Conservation (phyloP, 805 yeast species). For the Yarrowia osloensis region DNA sequence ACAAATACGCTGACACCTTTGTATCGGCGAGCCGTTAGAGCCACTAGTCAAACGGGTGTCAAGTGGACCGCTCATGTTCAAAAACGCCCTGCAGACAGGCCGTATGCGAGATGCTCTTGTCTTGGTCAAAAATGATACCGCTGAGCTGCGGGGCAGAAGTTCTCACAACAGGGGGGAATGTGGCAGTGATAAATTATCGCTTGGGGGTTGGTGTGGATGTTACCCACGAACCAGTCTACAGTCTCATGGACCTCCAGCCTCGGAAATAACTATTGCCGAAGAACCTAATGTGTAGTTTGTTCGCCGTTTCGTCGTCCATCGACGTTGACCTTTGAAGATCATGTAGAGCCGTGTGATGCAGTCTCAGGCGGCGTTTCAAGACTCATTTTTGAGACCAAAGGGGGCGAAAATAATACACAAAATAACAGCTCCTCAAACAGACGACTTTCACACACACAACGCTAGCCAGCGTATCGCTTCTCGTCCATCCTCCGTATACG, state of each 20-base stretch:
- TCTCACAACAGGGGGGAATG: too few species aligned
- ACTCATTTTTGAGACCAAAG: too few species aligned
- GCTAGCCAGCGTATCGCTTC: too few species aligned
- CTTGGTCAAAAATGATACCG: background rate
- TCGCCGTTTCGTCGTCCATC: background rate
- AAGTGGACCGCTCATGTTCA: background rate
- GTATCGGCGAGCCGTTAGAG: background rate
- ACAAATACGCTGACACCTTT: background rate
- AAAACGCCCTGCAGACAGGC: background rate
- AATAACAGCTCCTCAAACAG: too few species aligned
- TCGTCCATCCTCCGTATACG: too few species aligned
- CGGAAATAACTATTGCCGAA: background rate
- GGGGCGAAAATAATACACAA: too few species aligned
- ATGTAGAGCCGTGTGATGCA: background rate
- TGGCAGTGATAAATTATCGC: too few species aligned
- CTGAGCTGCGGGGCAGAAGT: background rate
- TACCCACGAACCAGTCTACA: too few species aligned
- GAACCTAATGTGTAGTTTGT: background rate
- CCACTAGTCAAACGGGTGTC: slow-evolving; percentile 1
- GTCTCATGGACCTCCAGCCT: background rate
- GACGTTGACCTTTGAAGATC: background rate
- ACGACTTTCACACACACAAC: too few species aligned
- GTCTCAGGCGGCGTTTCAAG: too few species aligned
- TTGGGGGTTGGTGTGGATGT: background rate
- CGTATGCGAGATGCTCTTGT: slow-evolving; percentile 14